phyloP scores from a whole-genome alignment of 805 yeast genomes.

The Candida cerambycidarum region DNA sequence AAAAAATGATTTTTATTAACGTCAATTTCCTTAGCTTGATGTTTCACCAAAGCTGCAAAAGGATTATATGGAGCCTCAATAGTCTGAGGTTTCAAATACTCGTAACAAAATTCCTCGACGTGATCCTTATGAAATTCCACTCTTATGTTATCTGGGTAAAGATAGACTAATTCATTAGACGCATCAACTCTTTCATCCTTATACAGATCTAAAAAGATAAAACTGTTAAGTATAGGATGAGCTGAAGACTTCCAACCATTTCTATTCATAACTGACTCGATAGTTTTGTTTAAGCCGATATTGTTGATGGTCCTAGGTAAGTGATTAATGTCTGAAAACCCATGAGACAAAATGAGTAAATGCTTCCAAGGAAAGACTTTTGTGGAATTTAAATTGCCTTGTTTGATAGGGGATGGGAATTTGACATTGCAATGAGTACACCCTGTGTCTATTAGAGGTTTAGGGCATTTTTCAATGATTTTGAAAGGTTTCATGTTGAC shows the following conservation, averaged over 20 bases:
- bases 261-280: slow-evolving; percentile 19
- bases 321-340: slow-evolving; percentile 44
- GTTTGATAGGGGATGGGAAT: slow-evolving; percentile 26
- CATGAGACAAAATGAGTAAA: slow-evolving; percentile 51
- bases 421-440: slow-evolving; percentile 53
- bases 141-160: slow-evolving; percentile 55
- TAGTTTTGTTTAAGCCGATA: slow-evolving; percentile 22
- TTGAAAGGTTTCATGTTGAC: slow-evolving; percentile 4
- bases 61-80: slow-evolving; percentile 26
- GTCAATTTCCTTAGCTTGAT: background rate
- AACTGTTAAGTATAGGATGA: slow-evolving; percentile 52
- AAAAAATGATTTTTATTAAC: background rate
- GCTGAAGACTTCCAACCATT: slow-evolving; percentile 32
- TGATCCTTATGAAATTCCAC: slow-evolving; percentile 35
- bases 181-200: slow-evolving; percentile 3
- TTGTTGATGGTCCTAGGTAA: slow-evolving; percentile 28
- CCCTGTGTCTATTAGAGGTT: slow-evolving; percentile 55
- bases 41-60: slow-evolving; percentile 10
- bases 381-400: slow-evolving; percentile 35
- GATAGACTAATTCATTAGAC: slow-evolving; percentile 31
- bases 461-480: slow-evolving; percentile 45
- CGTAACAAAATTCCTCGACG: slow-evolving; percentile 38
- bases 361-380: slow-evolving; percentile 56
- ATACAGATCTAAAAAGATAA: slow-evolving; percentile 29
- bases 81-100: slow-evolving; percentile 39